Base-by-base conservation (phyloP, 192 early-diverging fungal species). In the Cetraspora pellucida region DNA sequence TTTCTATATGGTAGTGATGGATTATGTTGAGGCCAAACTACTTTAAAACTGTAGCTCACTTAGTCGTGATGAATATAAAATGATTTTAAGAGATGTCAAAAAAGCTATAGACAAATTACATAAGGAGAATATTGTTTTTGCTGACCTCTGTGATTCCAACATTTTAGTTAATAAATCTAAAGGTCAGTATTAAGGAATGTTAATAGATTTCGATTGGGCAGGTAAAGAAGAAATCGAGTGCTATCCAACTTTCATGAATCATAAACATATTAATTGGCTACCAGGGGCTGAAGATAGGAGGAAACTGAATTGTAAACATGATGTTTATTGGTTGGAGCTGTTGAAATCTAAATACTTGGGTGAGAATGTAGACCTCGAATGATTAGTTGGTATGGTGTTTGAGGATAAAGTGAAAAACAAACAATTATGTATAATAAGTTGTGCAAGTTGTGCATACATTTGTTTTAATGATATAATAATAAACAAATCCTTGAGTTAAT, bases 161-260 rank as follows among this genome's bases (percentile, higher is more conserved):
- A 49, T 70, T n/a, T 70, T 49, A 23, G 44, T 47, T 69, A 69
- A 3, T 1, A 66, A 47, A 68, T 7, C 31, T 47, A 3, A 47
- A 47, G 66, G 27, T 5, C 16, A 47, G 44, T 68, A 68, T 44
- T 44, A 68, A 3, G 45, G 44, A 47, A 69, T 69, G 45, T 21
- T 69, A 25, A 13, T 69, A 69, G 46, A 69, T 69, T 69, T 69
- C 16, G n/a, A 69, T 25, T 69, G 19, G 66, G 45, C 45, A 0
- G 44, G 66, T 25, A 50, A 47, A 16, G 66, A 69, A 37, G 31
- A 10, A 49, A 25, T 69, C 2, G n/a, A 47, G 10, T 21, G 8
- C 66, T 47, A 69, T 69, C 21, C 0, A 27, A 0, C 46, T 49
- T 69, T 69, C 27, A 69, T 69, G 2, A 69, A 69, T 0, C 16